These are phyloP conservation scores for Torulaspora microellipsoides DNA, from an alignment of 805 yeast species.

Conservation along the genomic window DNA sequence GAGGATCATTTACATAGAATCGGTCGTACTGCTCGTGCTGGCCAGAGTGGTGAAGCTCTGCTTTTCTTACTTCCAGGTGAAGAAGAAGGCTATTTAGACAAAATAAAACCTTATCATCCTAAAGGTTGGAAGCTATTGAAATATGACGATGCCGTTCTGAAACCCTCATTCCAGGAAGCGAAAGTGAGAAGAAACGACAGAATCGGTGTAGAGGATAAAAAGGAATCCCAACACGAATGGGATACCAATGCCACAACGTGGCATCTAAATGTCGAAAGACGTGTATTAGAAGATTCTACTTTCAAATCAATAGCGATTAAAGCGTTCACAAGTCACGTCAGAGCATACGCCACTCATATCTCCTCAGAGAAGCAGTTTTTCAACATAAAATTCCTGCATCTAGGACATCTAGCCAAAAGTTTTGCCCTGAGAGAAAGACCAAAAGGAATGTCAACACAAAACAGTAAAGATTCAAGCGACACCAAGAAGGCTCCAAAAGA, in stretches of 20 bases:
- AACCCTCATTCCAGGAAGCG: conserved; percentile 33
- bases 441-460: conserved; percentile 56
- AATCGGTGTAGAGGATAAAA: conserved; percentile 24
- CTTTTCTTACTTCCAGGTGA: conserved; percentile 82
- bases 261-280: conserved; percentile 87
- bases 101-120: conserved; percentile 54
- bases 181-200: conserved; percentile 34
- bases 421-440: conserved; percentile 96
- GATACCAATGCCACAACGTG: conserved; percentile 93
- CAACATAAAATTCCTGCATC: conserved; percentile 76
- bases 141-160: conserved; percentile 43
- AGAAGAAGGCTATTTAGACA: conserved; percentile 78
- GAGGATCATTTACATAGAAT: conserved; percentile 96
- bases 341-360: conserved; percentile 95
- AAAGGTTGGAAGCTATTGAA: conserved; percentile 46
- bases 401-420: conserved; percentile 94
- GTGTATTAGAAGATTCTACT: conserved; percentile 65
- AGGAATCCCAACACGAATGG: conserved; percentile 55
- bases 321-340: conserved; percentile 82
- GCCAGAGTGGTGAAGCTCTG: conserved; percentile 71
- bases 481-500: conserved; percentile 8
- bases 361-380: conserved; percentile 73
- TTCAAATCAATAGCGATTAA: conserved; percentile 65
- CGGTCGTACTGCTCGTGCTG: conserved; percentile 99
- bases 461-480: conserved; percentile 30